Base-by-base conservation (phyloP, 2,329 filamentous ascomycete genomes). In the Paraphoma sp. region DNA sequence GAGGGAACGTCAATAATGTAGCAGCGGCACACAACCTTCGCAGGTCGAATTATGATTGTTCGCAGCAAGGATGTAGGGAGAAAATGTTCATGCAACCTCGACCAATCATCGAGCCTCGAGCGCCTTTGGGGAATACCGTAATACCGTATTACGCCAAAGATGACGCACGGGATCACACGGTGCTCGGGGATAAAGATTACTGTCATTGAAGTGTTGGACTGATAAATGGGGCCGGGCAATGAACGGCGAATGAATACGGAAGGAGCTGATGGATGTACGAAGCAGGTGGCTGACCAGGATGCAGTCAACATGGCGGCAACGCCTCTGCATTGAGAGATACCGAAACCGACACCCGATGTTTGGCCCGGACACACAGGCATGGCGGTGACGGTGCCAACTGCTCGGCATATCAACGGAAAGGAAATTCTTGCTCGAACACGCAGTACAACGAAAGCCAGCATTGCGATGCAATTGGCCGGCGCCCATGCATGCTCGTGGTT, bases 71-170 rank as follows among this genome's bases (percentile, higher is more conserved):
- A 54, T 61, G 33, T 36, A 45, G 45, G 43, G 28, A 43, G 40
- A 51, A 51, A 54, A 54, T 52, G 41, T 17, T 45, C 31, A 45
- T 38, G 49, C 43, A 45, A 31, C 28, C 51, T 36, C 10, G 40
- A 33, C 59, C 51, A 56, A 62, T 62, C 53, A 56, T 41, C 31
- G 46, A 36, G 40, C 45, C 33, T 31, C n/a, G 18, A 31, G 30
- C 31, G 23, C 23, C 23, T 23, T 23, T 23, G 23, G 23, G 23
- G 23, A 23, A 23, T 23, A 23, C 23, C 23, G 23, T 41, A 44
- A 56, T 54, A 48, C 46, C 59, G 59, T 54, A 59, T 54, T 53
- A 59, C 59, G 45, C 45, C 45, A 43, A 51, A 36, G 53, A 55
- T 54, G 59, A 59, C 55, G 60, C 60, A 59, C 48, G 46, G 40